Conservation (phyloP, 441 rosid species). For the Sinapis alba region DNA sequence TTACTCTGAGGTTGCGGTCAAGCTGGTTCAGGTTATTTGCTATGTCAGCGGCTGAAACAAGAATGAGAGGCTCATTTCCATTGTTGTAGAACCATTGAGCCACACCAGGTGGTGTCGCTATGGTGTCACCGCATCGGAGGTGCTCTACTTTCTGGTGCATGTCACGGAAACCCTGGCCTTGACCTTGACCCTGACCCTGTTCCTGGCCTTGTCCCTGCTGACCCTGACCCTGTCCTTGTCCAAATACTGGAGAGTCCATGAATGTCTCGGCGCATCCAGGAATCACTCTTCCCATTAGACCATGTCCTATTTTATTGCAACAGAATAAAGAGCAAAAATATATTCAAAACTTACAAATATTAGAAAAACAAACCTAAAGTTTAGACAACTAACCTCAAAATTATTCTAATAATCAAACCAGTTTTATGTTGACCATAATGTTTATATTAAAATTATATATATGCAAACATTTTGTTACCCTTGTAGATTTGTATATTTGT, state of each 20-base stretch:
- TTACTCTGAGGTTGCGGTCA: slow-evolving; percentile 66
- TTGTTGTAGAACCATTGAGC: slow-evolving; percentile 77
- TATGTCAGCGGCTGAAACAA: slow-evolving; percentile 49
- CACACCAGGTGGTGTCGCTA: slow-evolving; percentile 64
- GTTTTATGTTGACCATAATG: not conserved
- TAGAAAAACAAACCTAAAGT: not conserved
- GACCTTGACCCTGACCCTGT: slow-evolving; percentile 13
- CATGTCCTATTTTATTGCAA: slow-evolving; percentile 44
- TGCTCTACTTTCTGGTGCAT: slow-evolving; percentile 69
- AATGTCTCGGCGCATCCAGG: slow-evolving; percentile 78
- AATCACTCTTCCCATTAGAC: slow-evolving; percentile 46
- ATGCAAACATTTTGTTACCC: not conserved
- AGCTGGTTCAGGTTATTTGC: slow-evolving; percentile 68
- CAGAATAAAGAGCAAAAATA: not conserved
- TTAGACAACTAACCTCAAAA: not conserved
- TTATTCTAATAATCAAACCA: not conserved
- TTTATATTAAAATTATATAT: not conserved
- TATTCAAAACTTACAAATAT: not conserved
- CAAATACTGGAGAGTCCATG: slow-evolving; percentile 45
- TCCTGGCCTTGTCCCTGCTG: not conserved
- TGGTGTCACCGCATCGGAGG: slow-evolving; percentile 58
- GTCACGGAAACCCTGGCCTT: slow-evolving; percentile 44
- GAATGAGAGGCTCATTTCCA: slow-evolving; percentile 53
- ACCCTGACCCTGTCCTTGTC: slow-evolving; percentile 14
- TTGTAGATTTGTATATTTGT: not conserved